Evolutionary conservation across 2,329 filamentous ascomycete genomes (phyloP).

Genomic region (Graphilbum fragrans): DNA sequence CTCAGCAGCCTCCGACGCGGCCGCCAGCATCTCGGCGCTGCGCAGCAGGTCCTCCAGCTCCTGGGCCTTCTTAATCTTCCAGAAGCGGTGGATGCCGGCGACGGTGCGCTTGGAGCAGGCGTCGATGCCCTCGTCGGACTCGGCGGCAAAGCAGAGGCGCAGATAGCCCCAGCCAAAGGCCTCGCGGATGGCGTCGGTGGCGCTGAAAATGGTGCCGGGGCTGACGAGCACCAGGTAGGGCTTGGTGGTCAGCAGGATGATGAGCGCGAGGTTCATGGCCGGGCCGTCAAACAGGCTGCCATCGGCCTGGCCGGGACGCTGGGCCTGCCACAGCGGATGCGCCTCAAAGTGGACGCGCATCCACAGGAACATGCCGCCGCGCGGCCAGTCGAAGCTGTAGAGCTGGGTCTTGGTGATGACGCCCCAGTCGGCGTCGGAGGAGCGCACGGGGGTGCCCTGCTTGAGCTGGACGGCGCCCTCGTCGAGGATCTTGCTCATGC

Average conservation of each 20-base stretch:
- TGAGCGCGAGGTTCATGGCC: conserved; percentile 51
- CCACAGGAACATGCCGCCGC: conserved; percentile 91
- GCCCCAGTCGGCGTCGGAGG: conserved; percentile 50
- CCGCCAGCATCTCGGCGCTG: conserved; percentile 15
- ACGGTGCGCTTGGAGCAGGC: conserved; percentile 51
- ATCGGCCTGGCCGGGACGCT: conserved; percentile 12
- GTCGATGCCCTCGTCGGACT: conserved; percentile 58
- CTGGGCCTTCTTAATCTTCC: conserved; percentile 55
- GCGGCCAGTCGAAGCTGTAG: conserved; percentile 67
- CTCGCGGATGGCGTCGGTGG: conserved; percentile 45
- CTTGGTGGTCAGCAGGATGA: conserved; percentile 57
- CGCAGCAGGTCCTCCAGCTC: conserved; percentile 52
- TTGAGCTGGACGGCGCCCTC: conserved; percentile 54
- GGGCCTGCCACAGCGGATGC: conserved; percentile 53
- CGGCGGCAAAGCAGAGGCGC: conserved; percentile 75
- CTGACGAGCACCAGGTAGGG: conserved; percentile 58
- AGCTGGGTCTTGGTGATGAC: conserved; percentile 63
- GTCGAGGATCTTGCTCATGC: conserved; percentile 66
- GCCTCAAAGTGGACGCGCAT: conserved; percentile 56
- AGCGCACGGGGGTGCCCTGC: conserved; percentile 36
- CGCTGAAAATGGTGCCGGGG: conserved; percentile 63
- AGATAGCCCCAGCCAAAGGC: conserved; percentile 58
- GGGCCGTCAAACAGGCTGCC: conserved; percentile 35
- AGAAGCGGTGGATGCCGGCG: conserved; percentile 61
- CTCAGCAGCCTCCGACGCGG: conserved; percentile 6